Percentiles rank a stretch among this genome's conserved stretches.
Evolutionary conservation across 768 basidiomycete genomes (phyloP).

Genomic region (Podaxis sp.): DNA sequence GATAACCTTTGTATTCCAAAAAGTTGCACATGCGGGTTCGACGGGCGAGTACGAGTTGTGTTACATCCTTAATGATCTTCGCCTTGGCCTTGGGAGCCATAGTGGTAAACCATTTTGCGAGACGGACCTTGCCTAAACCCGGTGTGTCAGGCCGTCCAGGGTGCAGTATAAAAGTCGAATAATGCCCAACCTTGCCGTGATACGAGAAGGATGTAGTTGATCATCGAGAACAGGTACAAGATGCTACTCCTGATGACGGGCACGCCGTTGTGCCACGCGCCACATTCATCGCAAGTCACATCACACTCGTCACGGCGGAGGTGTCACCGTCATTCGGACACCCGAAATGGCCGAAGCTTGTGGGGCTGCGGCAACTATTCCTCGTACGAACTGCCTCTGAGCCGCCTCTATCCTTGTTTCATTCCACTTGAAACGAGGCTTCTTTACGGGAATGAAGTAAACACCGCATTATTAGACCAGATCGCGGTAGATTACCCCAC

Average conservation of each 20-base stretch:
- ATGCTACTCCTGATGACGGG: background rate
- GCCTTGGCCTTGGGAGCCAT: conserved; percentile 86
- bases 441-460: background rate
- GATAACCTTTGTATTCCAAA: conserved; percentile 93
- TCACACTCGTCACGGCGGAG: background rate
- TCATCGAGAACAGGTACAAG: conserved; percentile 41
- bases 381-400: background rate
- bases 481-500: background rate
- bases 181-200: conserved; percentile 80
- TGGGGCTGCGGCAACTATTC: background rate
- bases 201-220: conserved; percentile 97
- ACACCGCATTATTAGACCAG: background rate
- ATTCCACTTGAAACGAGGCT: background rate
- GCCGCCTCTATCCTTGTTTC: background rate
- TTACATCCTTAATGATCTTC: conserved; percentile 99
- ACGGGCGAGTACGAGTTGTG: conserved; percentile 92
- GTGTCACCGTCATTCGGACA: background rate
- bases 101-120: conserved; percentile 98
- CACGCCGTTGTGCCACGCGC: background rate
- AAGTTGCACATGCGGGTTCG: conserved; percentile 99
- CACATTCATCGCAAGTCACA: background rate
- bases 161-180: conserved; percentile 1
- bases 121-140: conserved; percentile 84
- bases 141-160: background rate
- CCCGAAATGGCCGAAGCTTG: background rate